Conservation (phyloP, 345 rosid genomes). For the Zanthoxylum bungeanum region DNA sequence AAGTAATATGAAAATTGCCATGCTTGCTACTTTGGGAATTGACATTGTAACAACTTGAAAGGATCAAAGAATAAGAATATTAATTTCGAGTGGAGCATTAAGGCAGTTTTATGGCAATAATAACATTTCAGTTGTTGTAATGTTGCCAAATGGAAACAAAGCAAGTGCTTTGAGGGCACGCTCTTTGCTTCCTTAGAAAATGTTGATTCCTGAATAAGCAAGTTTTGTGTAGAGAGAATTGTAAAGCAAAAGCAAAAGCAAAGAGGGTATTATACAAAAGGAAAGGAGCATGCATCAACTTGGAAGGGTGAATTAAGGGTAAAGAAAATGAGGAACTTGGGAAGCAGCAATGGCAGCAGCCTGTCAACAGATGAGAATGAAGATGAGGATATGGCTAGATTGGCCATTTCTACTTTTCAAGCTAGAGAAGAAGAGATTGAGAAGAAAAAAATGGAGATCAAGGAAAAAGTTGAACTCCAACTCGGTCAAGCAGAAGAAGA, state of each 20-base stretch:
- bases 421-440: conserved; percentile 84
- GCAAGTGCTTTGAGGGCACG: conserved; percentile 8
- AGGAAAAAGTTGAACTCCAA: conserved; percentile 61
- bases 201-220: conserved; percentile 35
- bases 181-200: conserved; percentile 29
- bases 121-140: not conserved
- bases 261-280: not conserved
- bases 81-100: not conserved
- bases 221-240: conserved; percentile 15
- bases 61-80: not conserved
- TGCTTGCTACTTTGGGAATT: not conserved
- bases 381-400: conserved; percentile 50
- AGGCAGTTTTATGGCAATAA: not conserved
- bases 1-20: not conserved
- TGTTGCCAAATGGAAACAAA: not conserved
- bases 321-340: conserved; percentile 20
- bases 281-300: not conserved
- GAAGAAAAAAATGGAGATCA: conserved; percentile 67
- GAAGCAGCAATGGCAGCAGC: conserved; percentile 34
- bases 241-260: conserved; percentile 42
- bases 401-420: conserved; percentile 54
- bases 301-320: not conserved
- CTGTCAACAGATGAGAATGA: conserved; percentile 48
- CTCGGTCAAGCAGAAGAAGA: conserved; percentile 76
- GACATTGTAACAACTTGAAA: not conserved